phyloP scores from a whole-genome alignment of 805 yeast genomes.

The Scheffersomyces lignosus region DNA sequence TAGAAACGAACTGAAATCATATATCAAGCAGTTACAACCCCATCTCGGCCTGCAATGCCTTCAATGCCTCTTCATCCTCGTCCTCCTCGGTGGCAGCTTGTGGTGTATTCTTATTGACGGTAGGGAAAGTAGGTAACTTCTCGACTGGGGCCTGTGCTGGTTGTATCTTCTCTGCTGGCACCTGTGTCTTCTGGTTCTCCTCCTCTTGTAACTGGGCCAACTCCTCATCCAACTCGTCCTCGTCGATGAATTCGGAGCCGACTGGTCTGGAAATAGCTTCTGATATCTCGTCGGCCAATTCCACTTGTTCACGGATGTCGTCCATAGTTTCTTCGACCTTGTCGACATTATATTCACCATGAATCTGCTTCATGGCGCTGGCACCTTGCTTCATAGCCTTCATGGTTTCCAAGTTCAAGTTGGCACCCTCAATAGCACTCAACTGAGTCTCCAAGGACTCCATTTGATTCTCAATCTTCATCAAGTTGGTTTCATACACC shows the following conservation, averaged over 20 bases:
- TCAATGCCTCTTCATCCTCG: constrained; percentile 81
- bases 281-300: constrained; percentile 89
- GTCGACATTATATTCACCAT: constrained; percentile 91
- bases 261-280: constrained; percentile 95
- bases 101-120: constrained; percentile 41
- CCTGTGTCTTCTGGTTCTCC: constrained; percentile 52
- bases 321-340: constrained; percentile 98
- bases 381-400: constrained; percentile 99
- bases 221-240: constrained; percentile 94
- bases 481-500: constrained; percentile 71
- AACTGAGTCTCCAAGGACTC: constrained; percentile 89
- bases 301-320: constrained; percentile 95
- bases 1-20: no score
- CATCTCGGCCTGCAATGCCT: constrained; percentile 84
- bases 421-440: constrained; percentile 89
- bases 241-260: constrained; percentile 78
- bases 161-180: constrained; percentile 18
- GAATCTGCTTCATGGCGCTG: constrained; percentile 92
- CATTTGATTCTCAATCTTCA: constrained; percentile 81
- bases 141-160: constrained; percentile 13
- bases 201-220: constrained; percentile 86
- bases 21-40: constrained; percentile 58
- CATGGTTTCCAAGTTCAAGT: constrained; percentile 96
- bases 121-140: constrained; percentile 45
- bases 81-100: constrained; percentile 48